phyloP scores from a whole-genome alignment of 1,284 basidiomycete species.

The Phaffia rhodozyma region DNA sequence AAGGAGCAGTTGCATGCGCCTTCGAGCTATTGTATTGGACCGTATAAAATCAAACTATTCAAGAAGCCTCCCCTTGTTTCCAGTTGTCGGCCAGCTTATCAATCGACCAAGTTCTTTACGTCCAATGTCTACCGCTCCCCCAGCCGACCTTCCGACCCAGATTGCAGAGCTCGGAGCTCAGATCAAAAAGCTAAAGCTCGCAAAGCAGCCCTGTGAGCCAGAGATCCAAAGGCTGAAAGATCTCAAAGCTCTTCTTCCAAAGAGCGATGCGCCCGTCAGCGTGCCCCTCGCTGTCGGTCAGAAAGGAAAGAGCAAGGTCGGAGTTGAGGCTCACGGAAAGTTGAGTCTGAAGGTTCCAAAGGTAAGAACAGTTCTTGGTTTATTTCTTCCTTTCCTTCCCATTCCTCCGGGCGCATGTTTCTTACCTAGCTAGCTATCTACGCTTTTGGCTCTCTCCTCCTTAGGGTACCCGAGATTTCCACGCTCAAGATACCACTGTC shows the following conservation, averaged over 20 bases:
- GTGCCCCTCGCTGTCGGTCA: not conserved
- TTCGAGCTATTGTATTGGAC: too few relatives aligned
- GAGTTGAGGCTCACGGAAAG: slow-evolving; percentile 10
- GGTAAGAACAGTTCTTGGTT: slow-evolving; percentile 38
- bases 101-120: too few relatives aligned
- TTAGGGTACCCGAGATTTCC: slow-evolving; percentile 91
- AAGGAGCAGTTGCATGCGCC: too few relatives aligned
- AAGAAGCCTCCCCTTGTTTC: too few relatives aligned
- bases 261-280: slow-evolving; percentile 8
- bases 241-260: slow-evolving; percentile 27
- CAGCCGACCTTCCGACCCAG: slow-evolving; percentile 3
- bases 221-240: slow-evolving; percentile 35
- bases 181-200: slow-evolving; percentile 34
- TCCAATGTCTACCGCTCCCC: not conserved
- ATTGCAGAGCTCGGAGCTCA: slow-evolving; percentile 31
- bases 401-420: not conserved
- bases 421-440: not conserved
- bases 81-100: too few relatives aligned
- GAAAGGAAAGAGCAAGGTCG: slow-evolving; percentile 11
- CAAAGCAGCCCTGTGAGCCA: slow-evolving; percentile 32
- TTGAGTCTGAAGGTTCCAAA: slow-evolving; percentile 68
- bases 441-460: slow-evolving; percentile 16
- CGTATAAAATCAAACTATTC: too few relatives aligned
- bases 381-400: not conserved
- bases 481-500: slow-evolving; percentile 85